Evolutionary conservation across 2,329 filamentous ascomycete genomes (phyloP).

Genomic region (Pseudogymnoascus sp.): DNA sequence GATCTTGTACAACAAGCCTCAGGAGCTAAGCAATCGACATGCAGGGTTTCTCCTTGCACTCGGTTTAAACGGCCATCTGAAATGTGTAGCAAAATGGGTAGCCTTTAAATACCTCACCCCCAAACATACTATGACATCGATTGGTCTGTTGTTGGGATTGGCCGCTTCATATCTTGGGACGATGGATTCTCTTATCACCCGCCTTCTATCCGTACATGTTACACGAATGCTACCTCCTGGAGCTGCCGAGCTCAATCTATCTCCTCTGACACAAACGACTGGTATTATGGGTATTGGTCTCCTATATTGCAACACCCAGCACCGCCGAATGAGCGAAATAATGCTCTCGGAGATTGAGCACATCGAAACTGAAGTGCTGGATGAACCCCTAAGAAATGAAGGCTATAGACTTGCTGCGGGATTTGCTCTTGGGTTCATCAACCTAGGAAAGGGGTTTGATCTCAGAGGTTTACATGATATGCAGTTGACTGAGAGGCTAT

Average conservation of each 20-base stretch:
- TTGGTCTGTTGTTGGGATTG: slow-evolving; percentile 83
- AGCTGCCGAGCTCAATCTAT: slow-evolving; percentile 88
- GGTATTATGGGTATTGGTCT: slow-evolving; percentile 96
- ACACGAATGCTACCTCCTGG: slow-evolving; percentile 88
- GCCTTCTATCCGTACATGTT: slow-evolving; percentile 88
- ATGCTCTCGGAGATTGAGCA: slow-evolving; percentile 97
- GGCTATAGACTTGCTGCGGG: slow-evolving; percentile 94
- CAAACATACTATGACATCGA: slow-evolving; percentile 98
- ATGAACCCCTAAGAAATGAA: slow-evolving; percentile 80
- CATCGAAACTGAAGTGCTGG: slow-evolving; percentile 68
- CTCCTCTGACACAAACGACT: slow-evolving; percentile 85
- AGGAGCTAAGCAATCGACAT: slow-evolving; percentile 89
- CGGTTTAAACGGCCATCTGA: slow-evolving; percentile 90
- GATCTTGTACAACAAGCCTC: slow-evolving; percentile 96
- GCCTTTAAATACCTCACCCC: slow-evolving; percentile 99
- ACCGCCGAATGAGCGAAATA: slow-evolving; percentile 96
- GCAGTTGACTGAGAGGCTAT: slow-evolving; percentile 78
- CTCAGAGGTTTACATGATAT: slow-evolving; percentile 87
- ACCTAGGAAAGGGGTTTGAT: slow-evolving; percentile 82
- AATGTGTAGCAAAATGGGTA: slow-evolving; percentile 90
- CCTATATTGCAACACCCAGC: slow-evolving; percentile 88
- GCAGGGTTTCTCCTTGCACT: slow-evolving; percentile 87
- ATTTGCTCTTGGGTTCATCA: slow-evolving; percentile 88
- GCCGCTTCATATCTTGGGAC: slow-evolving; percentile 92
- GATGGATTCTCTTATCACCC: slow-evolving; percentile 92